Evolutionary conservation across 805 yeast species (phyloP), one percentile per base, ranked within the genome.

Genomic region (Sporopachydermia quercuum): DNA sequence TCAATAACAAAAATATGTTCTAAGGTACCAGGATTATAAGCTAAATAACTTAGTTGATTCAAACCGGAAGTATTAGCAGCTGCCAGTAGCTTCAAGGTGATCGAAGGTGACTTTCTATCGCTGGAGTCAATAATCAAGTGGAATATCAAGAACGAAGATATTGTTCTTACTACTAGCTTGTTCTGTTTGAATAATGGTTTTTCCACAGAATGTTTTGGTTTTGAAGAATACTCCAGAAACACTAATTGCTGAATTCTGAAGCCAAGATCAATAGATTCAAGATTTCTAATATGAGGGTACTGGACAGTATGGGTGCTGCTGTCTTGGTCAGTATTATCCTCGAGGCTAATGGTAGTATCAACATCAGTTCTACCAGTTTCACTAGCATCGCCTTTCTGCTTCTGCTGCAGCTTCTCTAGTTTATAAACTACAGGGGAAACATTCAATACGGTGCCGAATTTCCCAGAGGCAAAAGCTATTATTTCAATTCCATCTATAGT

Each of bases 371-470:
- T 23, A 8, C 13, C 13, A 23, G 30, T 23, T 23, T 23, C 30
- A 8, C 13, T 8, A 23, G 30, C 30, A 8, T 23, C 30, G 13
- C 30, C 30, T 8, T 8, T n/a, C n/a, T n/a, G n/a, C 30, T 8
- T 8, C 30, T 23, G 30, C 8, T n/a, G 30, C 13, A 23, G 8
- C 13, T 8, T 23, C n/a, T 23, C 30, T 23, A 8, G 8, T 8
- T 23, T 8, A n/a, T 23, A 23, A n/a, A 8, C n/a, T 23, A n/a
- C 30, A 23, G n/a, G 30, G 30, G 30, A 8, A 23, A 23, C 30
- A n/a, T 23, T 23, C 30, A 23, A n/a, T n/a, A 23, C 30, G n/a
- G 30, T 23, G 13, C 30, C 30, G 30, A 23, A n/a, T n/a, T 23
- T 23, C n/a, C 30, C 30, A 8, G 30, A 23, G n/a, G 30, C 30